Conservation (phyloP, 805 yeast species). For the Candida broadrunensis region DNA sequence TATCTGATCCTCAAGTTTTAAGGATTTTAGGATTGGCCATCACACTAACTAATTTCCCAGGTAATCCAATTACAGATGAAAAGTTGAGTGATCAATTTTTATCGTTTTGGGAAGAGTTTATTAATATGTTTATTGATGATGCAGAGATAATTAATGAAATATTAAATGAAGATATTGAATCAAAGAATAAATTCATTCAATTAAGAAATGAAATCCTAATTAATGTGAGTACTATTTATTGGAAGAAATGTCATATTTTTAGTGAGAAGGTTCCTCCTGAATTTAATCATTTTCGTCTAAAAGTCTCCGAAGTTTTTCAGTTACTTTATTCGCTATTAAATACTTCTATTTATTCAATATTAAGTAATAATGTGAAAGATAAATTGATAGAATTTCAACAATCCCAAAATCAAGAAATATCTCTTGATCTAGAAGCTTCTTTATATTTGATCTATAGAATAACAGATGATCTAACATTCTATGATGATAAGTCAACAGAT, state of each 20-base stretch:
- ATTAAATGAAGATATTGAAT: slow-evolving; percentile 1
- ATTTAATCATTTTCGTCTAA: slow-evolving; percentile 66
- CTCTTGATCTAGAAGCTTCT: slow-evolving; percentile 7
- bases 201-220: slow-evolving; percentile 37
- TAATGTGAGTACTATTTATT: slow-evolving; percentile 58
- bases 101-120: slow-evolving; percentile 67
- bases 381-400: not conserved
- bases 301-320: slow-evolving; percentile 76
- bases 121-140: slow-evolving; percentile 55
- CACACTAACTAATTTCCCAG: slow-evolving; percentile 54
- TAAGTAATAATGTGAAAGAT: slow-evolving; percentile 3
- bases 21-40: slow-evolving; percentile 48
- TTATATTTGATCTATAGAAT: slow-evolving; percentile 57
- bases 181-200: slow-evolving; percentile 6
- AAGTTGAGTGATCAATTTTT: slow-evolving; percentile 47
- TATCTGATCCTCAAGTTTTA: slow-evolving; percentile 32
- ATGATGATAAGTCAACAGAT: slow-evolving; percentile 27
- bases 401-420: not conserved
- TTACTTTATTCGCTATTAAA: slow-evolving; percentile 66
- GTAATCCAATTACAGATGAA: slow-evolving; percentile 60
- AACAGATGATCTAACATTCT: slow-evolving; percentile 48
- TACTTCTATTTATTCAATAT: slow-evolving; percentile 34
- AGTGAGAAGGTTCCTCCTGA: slow-evolving; percentile 45
- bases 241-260: slow-evolving; percentile 59
- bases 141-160: slow-evolving; percentile 24